Conservation (phyloP, 768 basidiomycete genomes). For the Mycena crocata region DNA sequence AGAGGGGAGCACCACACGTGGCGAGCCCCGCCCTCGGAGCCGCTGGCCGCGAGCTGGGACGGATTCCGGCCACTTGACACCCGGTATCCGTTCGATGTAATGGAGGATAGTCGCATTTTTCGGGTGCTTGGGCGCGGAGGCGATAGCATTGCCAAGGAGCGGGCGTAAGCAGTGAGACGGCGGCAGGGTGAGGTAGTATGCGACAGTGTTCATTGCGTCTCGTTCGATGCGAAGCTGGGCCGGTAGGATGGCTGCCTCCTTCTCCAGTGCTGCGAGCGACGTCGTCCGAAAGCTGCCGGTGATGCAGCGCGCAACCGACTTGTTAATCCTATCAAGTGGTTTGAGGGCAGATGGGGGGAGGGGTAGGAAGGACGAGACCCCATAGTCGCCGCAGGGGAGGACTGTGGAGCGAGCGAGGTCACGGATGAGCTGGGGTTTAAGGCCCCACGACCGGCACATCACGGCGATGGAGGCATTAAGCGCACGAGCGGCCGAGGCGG, state of each 20-base stretch:
- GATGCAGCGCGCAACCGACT: neutral
- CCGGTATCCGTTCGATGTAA: neutral
- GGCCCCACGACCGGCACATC: neutral
- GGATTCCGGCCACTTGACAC: neutral
- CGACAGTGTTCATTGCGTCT: neutral
- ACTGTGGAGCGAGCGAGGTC: neutral
- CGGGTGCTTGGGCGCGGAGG: too few species aligned
- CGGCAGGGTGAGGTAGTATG: slow-evolving; percentile 1
- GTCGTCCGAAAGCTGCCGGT: neutral
- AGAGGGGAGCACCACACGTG: neutral
- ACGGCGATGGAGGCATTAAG: neutral
- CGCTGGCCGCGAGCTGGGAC: slow-evolving; percentile 2
- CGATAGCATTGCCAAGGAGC: too few species aligned
- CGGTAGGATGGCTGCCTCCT: too few species aligned
- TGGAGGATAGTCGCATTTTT: neutral
- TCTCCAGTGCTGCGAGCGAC: neutral
- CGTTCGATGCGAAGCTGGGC: too few species aligned
- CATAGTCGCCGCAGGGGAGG: slow-evolving; percentile 5
- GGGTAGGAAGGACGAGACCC: neutral
- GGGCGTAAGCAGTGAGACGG: too few species aligned
- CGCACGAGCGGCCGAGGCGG: neutral
- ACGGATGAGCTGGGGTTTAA: neutral
- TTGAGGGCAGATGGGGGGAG: neutral
- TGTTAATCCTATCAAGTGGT: neutral
- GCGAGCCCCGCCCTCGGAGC: neutral